These are phyloP conservation scores for Tephrocybe sp. DNA, from an alignment of 768 basidiomycete species.

Conservation along the genomic window DNA sequence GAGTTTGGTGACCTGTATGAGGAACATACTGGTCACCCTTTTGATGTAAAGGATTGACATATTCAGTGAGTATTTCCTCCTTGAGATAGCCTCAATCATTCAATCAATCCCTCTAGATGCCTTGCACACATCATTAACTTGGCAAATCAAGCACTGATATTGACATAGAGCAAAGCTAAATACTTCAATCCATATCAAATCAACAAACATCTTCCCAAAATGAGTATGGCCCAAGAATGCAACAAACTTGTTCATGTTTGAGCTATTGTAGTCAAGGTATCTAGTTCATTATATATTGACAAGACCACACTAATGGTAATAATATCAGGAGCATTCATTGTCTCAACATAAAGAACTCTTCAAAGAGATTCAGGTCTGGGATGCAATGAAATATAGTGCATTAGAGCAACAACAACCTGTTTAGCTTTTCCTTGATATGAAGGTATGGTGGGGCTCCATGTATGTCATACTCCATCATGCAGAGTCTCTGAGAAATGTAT, in stretches of 20 bases:
- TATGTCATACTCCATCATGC: slow-evolving; percentile 18
- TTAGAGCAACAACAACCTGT: not conserved
- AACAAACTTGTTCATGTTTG: slow-evolving; percentile 18
- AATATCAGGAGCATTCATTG: slow-evolving; percentile 13
- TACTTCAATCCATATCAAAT: slow-evolving; percentile 19
- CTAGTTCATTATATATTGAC: not conserved
- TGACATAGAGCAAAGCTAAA: slow-evolving; percentile 22
- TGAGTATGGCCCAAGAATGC: not conserved
- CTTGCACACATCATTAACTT: slow-evolving; percentile 31
- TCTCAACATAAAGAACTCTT: slow-evolving; percentile 20
- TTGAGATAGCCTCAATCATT: not conserved
- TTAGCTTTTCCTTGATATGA: slow-evolving; percentile 21
- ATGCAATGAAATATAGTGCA: not conserved
- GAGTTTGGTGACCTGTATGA: not conserved
- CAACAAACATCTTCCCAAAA: not conserved
- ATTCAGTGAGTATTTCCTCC: not conserved
- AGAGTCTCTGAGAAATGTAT: not conserved
- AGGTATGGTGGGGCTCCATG: slow-evolving; percentile 21
- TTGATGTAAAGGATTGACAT: not conserved
- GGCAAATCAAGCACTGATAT: slow-evolving; percentile 28
- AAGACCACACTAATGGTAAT: too few relatives aligned
- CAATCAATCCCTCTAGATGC: too few relatives aligned
- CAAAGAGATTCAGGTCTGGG: slow-evolving; percentile 9
- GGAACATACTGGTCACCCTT: not conserved
- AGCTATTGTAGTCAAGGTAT: slow-evolving; percentile 16